Base-by-base conservation (phyloP, 2,329 filamentous ascomycete species). In the Xylaria sp. region DNA sequence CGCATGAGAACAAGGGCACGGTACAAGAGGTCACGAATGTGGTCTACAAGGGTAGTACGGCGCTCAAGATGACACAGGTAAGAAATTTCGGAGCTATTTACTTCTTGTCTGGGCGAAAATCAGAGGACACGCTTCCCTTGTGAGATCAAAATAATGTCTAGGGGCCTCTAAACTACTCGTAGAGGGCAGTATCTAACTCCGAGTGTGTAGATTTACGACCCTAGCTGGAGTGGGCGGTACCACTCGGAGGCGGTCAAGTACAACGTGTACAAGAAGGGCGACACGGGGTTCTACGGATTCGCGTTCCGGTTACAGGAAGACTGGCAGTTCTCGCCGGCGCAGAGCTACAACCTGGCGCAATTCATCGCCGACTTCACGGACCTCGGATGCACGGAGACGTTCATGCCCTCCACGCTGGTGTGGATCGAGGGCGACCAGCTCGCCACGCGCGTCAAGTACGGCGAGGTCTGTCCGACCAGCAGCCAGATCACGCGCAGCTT, bases 281-380 rank as follows among this genome's bases (percentile, higher is more conserved):
- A 86, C 63, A 76, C 76, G 23, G 80, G 80, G 28, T 84, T 82
- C 76, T 86, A 86, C 77, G 83, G 84, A 41, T 86, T 86, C 74
- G 76, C 78, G 0, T 86, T 86, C 77, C 81, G 83, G n/a, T 80
- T 86, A 8, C 78, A 80, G 30, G 73, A 81, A 0, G 62, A 77
- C 65, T 86, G 84, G 84, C 74, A 86, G 68, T 84, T 83, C 72
- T 71, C 74, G n/a, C 76, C 77, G 15, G 74, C 76, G 1, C 82
- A 84, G 74, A 76, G 74, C 58, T 86, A 82, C 76, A 84, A 85
- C 76, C 74, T 85, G 52, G 82, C 80, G 0, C 84, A 86, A 75
- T 86, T 85, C 77, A 86, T 86, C 70, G 82, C 83, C 63, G 79
- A 85, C 69, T 84, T 85, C 67, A 74, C 76, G 1, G 79, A 80